A percentile compares a stretch with the other conserved stretches of the same genome.
Evolutionary conservation across 1,139 yeast species (phyloP).

Genomic region (Magnusiomyces sp.): DNA sequence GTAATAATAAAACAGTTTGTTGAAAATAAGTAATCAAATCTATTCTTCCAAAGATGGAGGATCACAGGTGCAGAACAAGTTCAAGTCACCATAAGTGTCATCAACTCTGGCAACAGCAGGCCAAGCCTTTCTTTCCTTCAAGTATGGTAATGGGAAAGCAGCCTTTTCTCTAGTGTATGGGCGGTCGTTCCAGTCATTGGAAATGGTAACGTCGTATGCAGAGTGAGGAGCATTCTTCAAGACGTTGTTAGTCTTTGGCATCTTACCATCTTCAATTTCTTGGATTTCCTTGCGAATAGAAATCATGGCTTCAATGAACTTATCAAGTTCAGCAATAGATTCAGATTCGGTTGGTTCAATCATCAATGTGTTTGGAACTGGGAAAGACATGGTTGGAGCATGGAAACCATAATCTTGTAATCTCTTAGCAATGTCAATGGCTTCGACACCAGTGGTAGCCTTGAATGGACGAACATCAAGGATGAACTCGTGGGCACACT

Average conservation of each 20-base stretch:
- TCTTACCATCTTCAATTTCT: constrained; percentile 59
- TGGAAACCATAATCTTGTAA: constrained; percentile 97
- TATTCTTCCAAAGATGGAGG: constrained; percentile 27
- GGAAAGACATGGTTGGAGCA: constrained; percentile 98
- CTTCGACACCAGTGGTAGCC: constrained; percentile 67
- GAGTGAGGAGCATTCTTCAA: constrained; percentile 92
- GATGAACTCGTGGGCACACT: constrained; percentile 95
- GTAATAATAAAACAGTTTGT: background rate
- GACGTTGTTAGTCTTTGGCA: constrained; percentile 51
- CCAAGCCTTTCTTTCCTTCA: constrained; percentile 80
- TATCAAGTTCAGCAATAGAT: constrained; percentile 75
- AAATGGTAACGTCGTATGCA: constrained; percentile 58
- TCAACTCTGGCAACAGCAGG: constrained; percentile 88
- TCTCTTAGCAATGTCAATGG: constrained; percentile 93
- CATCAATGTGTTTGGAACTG: constrained; percentile 95
- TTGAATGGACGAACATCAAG: constrained; percentile 84
- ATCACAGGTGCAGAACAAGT: constrained; percentile 82
- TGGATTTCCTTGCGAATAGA: constrained; percentile 76
- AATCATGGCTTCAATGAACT: constrained; percentile 83
- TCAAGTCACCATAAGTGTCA: constrained; percentile 89
- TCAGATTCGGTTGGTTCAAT: constrained; percentile 97
- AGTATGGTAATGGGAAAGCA: constrained; percentile 75
- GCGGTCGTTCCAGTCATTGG: constrained; percentile 60
- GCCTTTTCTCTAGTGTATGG: constrained; percentile 92
- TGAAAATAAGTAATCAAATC: constrained; percentile 3